Evolutionary conservation across 2,329 filamentous ascomycete species (phyloP).

Genomic region (Sphaerostilbella broomeana): DNA sequence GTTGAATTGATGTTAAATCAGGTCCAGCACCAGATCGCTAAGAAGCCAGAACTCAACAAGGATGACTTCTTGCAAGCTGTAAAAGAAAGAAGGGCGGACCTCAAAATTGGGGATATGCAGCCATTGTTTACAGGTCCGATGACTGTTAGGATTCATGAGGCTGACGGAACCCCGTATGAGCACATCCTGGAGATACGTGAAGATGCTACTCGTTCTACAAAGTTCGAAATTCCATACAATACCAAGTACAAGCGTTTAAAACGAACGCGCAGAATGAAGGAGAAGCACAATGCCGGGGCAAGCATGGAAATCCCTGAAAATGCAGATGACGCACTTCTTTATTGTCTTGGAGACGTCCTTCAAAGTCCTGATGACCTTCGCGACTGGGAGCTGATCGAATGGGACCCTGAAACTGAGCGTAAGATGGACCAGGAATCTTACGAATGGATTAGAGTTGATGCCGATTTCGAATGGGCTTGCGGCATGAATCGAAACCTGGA

Average conservation of each 20-base stretch:
- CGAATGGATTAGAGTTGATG: constrained; percentile 97
- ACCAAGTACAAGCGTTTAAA: constrained; percentile 98
- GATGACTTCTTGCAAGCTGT: constrained; percentile 76
- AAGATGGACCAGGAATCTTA: constrained; percentile 95
- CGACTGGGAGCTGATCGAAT: constrained; percentile 81
- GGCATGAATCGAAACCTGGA: constrained; percentile 76
- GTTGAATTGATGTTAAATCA: constrained; percentile 89
- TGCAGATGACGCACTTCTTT: constrained; percentile 77
- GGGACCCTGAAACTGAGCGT: constrained; percentile 80
- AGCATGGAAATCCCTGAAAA: constrained; percentile 55
- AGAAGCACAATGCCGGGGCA: constrained; percentile 53
- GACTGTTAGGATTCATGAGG: constrained; percentile 96
- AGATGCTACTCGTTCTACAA: constrained; percentile 62
- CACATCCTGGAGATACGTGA: constrained; percentile 96
- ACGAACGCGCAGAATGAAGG: constrained; percentile 74
- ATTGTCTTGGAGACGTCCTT: constrained; percentile 87
- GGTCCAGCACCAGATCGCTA: constrained; percentile 47
- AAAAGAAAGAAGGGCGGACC: constrained; percentile 66
- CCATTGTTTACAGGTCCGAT: constrained; percentile 90
- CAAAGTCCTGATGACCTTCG: constrained; percentile 73
- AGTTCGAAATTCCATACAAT: constrained; percentile 95
- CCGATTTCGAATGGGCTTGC: constrained; percentile 97
- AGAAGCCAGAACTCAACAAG: constrained; percentile 52
- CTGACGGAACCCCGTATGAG: constrained; percentile 95
- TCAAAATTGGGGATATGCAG: constrained; percentile 64